Evolutionary conservation across 768 basidiomycete species (phyloP), one percentile per base, ranked within the genome.

Genomic region (Trametes maxima): DNA sequence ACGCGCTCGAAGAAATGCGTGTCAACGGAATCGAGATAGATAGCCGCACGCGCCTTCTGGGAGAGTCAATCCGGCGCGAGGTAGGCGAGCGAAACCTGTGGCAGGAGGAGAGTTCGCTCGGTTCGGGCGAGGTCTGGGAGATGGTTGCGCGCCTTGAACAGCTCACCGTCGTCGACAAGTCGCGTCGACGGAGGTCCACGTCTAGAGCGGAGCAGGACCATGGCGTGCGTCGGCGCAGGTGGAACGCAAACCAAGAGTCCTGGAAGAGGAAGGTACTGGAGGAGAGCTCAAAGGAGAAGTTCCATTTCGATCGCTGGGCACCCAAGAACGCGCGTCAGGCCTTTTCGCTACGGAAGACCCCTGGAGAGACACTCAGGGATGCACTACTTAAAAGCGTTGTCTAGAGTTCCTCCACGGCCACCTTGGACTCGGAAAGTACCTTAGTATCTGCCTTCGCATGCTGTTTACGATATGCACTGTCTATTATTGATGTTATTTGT

Each of bases 1-100:
- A 83, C 19, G 85, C 88, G 5, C 73, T 96, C 17, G 81, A 87
- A 59, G 94, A 95, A 72, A 95, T 97, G 94, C 73, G 77, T 22
- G 79, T 85, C 40, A 93, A 95, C 66, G 91, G 90, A 14, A 86
- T 96, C 13, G 80, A 79, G 37, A 74, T 83, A 43, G 87, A 95
- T 67, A 70, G 68, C 16, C 77, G 75, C 42, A 95, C 92, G 1
- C 80, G 83, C 12, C 76, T 76, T 25, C 70, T 94, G 17, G 80
- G 87, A 13, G 89, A 90, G 59, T 76, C 67, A 16, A 76, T 94
- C 19, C 79, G 90, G 35, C 77, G 83, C 54, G 85, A 92, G 53
- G 80, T 88, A 11, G 84, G 82, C 24, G 78, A 80, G 63, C 77
- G 79, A 52, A 82, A 82, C 51, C 66, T 83, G 17, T 82, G 79